These are phyloP conservation scores for Odonthalia washingtoniensis DNA, from an alignment of 31 red algal genomes.

Conservation along the genomic window DNA sequence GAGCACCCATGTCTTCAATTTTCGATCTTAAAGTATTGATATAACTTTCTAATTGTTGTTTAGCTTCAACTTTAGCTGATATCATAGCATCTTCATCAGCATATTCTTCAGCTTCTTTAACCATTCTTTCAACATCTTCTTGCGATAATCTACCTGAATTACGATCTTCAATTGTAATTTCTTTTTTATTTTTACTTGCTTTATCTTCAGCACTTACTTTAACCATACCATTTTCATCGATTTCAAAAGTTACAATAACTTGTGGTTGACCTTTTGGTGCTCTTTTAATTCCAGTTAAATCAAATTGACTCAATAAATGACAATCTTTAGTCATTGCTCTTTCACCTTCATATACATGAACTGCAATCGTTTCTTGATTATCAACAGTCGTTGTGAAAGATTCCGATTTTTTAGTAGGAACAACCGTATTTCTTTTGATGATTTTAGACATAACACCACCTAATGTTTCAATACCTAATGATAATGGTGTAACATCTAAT, in stretches of 20 bases:
- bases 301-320: constrained; percentile 93
- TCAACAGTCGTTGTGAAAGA: constrained; percentile 93
- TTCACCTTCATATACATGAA: constrained; percentile 96
- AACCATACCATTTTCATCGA: constrained; percentile 97
- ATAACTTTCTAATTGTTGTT: constrained; percentile 89
- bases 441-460: constrained; percentile 97
- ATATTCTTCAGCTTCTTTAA: constrained; percentile 87
- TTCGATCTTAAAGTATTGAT: constrained; percentile 64
- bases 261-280: constrained; percentile 94
- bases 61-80: constrained; percentile 79
- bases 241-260: constrained; percentile 97
- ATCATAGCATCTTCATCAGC: constrained; percentile 90
- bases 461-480: constrained; percentile 96
- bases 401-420: constrained; percentile 92
- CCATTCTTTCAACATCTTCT: constrained; percentile 94
- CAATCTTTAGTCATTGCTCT: constrained; percentile 94
- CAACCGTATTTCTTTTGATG: constrained; percentile 88
- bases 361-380: constrained; percentile 86
- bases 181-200: constrained; percentile 85
- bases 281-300: constrained; percentile 83
- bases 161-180: constrained; percentile 89
- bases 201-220: constrained; percentile 95
- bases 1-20: constrained; percentile 72
- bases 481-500: constrained; percentile 94
- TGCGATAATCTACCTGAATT: constrained; percentile 81